phyloP scores from a whole-genome alignment of 352 stramenopile species.

The Aphanomyces astaci region DNA sequence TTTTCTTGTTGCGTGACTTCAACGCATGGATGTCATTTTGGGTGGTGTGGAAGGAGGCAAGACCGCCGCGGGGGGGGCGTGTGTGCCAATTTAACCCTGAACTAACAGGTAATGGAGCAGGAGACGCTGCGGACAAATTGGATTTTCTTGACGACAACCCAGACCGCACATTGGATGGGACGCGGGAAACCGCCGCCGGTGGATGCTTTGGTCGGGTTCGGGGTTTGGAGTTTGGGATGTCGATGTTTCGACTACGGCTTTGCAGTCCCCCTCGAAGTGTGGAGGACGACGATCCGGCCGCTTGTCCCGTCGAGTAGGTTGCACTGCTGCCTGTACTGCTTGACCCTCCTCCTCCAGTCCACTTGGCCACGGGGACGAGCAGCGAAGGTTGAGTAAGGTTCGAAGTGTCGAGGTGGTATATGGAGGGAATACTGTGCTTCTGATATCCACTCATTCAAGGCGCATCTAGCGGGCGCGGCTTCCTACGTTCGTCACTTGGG shows the following conservation, averaged over 20 bases:
- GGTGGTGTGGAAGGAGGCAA: background rate
- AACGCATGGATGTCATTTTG: background rate
- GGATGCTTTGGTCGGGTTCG: background rate
- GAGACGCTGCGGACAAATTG: background rate
- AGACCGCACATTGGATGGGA: background rate
- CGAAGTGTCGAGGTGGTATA: background rate
- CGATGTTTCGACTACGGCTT: slow-evolving; percentile 15
- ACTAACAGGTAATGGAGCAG: background rate
- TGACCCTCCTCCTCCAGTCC: background rate
- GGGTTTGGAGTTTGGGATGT: slow-evolving; percentile 14
- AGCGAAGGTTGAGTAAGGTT: background rate
- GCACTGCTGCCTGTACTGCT: background rate
- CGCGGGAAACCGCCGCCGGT: background rate
- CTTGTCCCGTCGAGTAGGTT: background rate
- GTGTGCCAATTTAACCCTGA: background rate
- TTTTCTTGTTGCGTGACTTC: background rate
- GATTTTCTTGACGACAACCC: background rate
- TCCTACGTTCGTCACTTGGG: background rate
- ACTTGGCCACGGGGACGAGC: background rate
- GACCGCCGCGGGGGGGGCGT: background rate
- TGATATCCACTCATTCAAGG: slow-evolving; percentile 3
- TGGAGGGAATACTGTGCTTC: slow-evolving; percentile 11
- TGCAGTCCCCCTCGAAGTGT: background rate
- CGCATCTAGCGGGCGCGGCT: background rate
- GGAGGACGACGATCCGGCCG: background rate